These are phyloP conservation scores for Ophiostoma sp. DNA, from an alignment of 2,329 filamentous ascomycete genomes.

Conservation along the genomic window DNA sequence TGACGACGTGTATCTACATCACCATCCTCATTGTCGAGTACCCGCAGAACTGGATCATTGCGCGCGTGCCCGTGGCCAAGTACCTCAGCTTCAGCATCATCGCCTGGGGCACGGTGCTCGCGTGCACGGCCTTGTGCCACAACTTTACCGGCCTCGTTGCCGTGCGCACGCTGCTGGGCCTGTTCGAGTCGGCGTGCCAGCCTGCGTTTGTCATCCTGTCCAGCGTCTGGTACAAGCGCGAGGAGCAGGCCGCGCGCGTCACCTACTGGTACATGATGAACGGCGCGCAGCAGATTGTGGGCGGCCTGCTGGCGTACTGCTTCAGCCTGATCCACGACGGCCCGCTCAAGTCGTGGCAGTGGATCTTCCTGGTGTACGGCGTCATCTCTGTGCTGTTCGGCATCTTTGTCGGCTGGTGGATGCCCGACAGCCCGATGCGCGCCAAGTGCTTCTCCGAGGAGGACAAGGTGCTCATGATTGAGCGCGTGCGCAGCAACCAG, in stretches of 20 bases:
- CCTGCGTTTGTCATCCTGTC: slow-evolving; percentile 63
- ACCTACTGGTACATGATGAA: slow-evolving; percentile 78
- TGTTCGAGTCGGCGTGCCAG: slow-evolving; percentile 66
- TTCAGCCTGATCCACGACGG: slow-evolving; percentile 49
- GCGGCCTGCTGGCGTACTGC: slow-evolving; percentile 64
- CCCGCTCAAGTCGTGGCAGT: slow-evolving; percentile 60
- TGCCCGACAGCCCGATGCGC: slow-evolving; percentile 66
- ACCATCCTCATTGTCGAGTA: slow-evolving; percentile 67
- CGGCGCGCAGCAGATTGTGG: slow-evolving; percentile 65
- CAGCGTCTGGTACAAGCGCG: slow-evolving; percentile 64
- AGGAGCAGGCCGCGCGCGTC: slow-evolving; percentile 61
- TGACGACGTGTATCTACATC: slow-evolving; percentile 70
- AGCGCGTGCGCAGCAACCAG: slow-evolving; percentile 56
- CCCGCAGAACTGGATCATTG: slow-evolving; percentile 54
- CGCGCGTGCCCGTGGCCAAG: slow-evolving; percentile 60
- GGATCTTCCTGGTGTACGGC: slow-evolving; percentile 64
- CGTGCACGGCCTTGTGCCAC: slow-evolving; percentile 55
- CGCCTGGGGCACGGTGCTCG: slow-evolving; percentile 57
- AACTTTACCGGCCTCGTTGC: slow-evolving; percentile 56
- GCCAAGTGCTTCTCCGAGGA: slow-evolving; percentile 63
- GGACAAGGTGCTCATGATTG: slow-evolving; percentile 59
- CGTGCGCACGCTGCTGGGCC: slow-evolving; percentile 61
- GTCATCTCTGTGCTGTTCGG: slow-evolving; percentile 58
- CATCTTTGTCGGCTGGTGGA: slow-evolving; percentile 56
- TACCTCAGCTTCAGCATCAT: slow-evolving; percentile 60